A percentile compares a stretch with the other conserved stretches of the same genome.
These are phyloP conservation scores for Rhodotorula sp. DNA, from an alignment of 1,284 basidiomycete species.

Conservation along the genomic window DNA sequence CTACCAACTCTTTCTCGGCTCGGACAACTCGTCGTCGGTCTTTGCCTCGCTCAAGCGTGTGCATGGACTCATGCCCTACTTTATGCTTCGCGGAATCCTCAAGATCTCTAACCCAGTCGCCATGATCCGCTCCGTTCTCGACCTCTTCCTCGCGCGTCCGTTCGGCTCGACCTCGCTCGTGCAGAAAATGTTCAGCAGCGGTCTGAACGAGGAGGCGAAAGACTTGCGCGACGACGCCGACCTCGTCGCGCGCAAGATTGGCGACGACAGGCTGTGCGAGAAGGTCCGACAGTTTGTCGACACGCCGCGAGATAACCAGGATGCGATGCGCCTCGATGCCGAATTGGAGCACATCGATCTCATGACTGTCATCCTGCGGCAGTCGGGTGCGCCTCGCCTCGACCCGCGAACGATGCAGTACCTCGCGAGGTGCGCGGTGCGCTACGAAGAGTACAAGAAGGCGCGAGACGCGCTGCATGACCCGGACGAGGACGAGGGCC, in stretches of 20 bases:
- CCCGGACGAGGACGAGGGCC: slow-evolving; percentile 84
- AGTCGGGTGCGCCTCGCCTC: slow-evolving; percentile 64
- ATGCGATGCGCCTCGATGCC: slow-evolving; percentile 73
- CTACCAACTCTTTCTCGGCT: slow-evolving; percentile 90
- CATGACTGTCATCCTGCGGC: slow-evolving; percentile 77
- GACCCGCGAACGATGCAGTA: slow-evolving; percentile 69
- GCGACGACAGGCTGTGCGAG: slow-evolving; percentile 80
- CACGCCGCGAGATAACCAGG: slow-evolving; percentile 82
- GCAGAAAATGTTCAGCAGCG: slow-evolving; percentile 92
- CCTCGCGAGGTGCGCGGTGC: slow-evolving; percentile 70
- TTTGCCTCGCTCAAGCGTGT: slow-evolving; percentile 85
- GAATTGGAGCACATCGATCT: slow-evolving; percentile 72
- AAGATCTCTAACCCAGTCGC: slow-evolving; percentile 92
- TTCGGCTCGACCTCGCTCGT: slow-evolving; percentile 90
- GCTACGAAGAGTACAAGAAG: slow-evolving; percentile 70
- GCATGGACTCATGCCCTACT: slow-evolving; percentile 97
- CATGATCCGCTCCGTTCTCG: slow-evolving; percentile 90
- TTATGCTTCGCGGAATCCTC: slow-evolving; percentile 87
- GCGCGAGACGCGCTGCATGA: slow-evolving; percentile 65
- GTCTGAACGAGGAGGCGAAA: slow-evolving; percentile 82
- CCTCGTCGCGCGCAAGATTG: slow-evolving; percentile 80
- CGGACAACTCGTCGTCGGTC: slow-evolving; percentile 86
- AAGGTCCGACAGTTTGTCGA: slow-evolving; percentile 84
- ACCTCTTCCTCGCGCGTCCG: slow-evolving; percentile 95
- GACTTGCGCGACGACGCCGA: slow-evolving; percentile 80